phyloP scores from a whole-genome alignment of 2,329 filamentous ascomycete genomes.

The Ophiostoma ulmi region DNA sequence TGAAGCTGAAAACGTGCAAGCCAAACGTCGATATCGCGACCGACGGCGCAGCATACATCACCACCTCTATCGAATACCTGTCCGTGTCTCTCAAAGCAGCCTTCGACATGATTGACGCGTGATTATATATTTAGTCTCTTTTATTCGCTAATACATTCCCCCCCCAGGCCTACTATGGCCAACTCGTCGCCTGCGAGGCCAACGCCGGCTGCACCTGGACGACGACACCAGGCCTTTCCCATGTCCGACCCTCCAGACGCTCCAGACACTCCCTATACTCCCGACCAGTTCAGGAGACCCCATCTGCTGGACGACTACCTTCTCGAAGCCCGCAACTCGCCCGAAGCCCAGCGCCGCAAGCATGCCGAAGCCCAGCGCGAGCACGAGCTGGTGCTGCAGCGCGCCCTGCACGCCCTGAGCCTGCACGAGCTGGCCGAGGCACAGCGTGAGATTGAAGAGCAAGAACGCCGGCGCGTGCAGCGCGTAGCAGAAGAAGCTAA shows the following conservation, averaged over 20 bases:
- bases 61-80: too few species aligned
- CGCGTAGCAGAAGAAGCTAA: constrained; percentile 30
- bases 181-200: constrained; percentile 32
- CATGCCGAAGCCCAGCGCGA: constrained; percentile 32
- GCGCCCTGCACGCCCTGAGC: constrained; percentile 28
- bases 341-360: constrained; percentile 33
- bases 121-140: not conserved
- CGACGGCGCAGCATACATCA: not conserved
- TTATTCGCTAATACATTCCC: not conserved
- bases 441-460: constrained; percentile 28
- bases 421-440: constrained; percentile 31
- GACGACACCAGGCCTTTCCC: constrained; percentile 18
- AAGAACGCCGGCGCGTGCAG: constrained; percentile 29
- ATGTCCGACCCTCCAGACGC: constrained; percentile 22
- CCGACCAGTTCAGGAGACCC: not conserved
- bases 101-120: not conserved
- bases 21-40: not conserved
- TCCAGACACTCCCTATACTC: not conserved
- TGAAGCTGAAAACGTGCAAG: not conserved
- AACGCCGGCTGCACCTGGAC: not conserved
- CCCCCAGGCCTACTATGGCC: constrained; percentile 28
- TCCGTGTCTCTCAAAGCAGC: too few species aligned
- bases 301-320: constrained; percentile 29
- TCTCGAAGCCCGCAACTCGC: constrained; percentile 33
- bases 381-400: constrained; percentile 31